A percentile compares a stretch with the other conserved stretches of the same genome.
These are phyloP conservation scores for Inga laurina DNA, from an alignment of 306 rosid species.

Conservation along the genomic window DNA sequence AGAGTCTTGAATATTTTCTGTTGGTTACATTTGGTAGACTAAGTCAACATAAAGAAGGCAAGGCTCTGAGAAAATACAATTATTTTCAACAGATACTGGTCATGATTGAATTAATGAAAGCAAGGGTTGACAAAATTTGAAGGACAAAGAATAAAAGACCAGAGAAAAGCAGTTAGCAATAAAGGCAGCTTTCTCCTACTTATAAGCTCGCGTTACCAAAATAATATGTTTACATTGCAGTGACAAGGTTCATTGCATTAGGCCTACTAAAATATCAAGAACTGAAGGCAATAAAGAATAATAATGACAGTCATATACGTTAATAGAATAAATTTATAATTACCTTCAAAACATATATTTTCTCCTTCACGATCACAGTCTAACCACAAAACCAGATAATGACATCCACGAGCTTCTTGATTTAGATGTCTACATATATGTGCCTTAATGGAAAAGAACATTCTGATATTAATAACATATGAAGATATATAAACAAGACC, in stretches of 20 bases:
- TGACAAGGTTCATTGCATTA: neutral
- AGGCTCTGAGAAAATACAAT: neutral
- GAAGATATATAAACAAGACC: conserved; percentile 24
- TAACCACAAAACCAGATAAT: conserved; percentile 84
- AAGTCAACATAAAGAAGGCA: neutral
- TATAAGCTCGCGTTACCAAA: conserved; percentile 16
- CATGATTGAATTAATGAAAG: neutral
- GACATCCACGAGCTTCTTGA: conserved; percentile 93
- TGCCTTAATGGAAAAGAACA: conserved; percentile 59
- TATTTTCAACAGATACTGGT: neutral
- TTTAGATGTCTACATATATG: conserved; percentile 83
- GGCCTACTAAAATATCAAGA: conserved; percentile 11
- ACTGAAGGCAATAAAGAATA: conserved; percentile 21
- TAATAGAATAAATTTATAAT: conserved; percentile 14
- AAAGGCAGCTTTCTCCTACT: conserved; percentile 3
- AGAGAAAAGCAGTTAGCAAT: neutral
- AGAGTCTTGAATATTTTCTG: neutral
- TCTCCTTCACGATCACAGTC: conserved; percentile 99
- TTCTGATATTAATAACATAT: conserved; percentile 28
- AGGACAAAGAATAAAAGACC: neutral
- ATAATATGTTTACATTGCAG: conserved; percentile 19
- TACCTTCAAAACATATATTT: conserved; percentile 97
- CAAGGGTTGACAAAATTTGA: neutral
- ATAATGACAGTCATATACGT: conserved; percentile 1
- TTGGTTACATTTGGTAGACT: neutral